phyloP scores from a whole-genome alignment of 2,329 filamentous ascomycete species.

The Zymoseptoria ardabiliae region DNA sequence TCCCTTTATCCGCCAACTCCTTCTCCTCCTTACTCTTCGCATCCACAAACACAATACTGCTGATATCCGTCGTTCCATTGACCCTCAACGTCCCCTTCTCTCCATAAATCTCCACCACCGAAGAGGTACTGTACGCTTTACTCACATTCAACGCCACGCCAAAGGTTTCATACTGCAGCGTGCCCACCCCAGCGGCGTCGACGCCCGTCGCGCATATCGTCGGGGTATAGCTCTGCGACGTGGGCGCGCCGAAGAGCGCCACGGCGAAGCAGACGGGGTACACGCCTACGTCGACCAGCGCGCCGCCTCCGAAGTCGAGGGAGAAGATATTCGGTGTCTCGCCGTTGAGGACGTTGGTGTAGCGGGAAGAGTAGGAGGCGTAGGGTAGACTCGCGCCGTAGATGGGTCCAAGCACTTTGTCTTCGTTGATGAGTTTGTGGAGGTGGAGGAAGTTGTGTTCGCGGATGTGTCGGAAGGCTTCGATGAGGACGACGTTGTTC shows the following conservation, averaged over 20 bases:
- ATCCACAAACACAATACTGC: slow-evolving; percentile 35
- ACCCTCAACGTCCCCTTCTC: slow-evolving; percentile 41
- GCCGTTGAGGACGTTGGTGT: slow-evolving; percentile 41
- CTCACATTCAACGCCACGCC: slow-evolving; percentile 37
- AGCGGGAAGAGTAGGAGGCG: slow-evolving; percentile 40
- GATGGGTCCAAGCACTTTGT: slow-evolving; percentile 35
- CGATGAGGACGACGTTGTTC: slow-evolving; percentile 39
- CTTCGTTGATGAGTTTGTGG: slow-evolving; percentile 29
- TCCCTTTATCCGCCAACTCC: slow-evolving; percentile 32
- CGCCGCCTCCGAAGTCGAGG: slow-evolving; percentile 41
- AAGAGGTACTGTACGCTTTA: slow-evolving; percentile 40
- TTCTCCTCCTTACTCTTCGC: slow-evolving; percentile 37
- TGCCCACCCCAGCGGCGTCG: slow-evolving; percentile 40
- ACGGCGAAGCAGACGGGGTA: slow-evolving; percentile 43
- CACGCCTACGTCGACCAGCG: slow-evolving; percentile 43
- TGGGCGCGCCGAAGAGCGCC: slow-evolving; percentile 41
- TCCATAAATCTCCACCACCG: slow-evolving; percentile 42
- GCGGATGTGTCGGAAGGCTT: slow-evolving; percentile 45
- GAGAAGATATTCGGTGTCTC: slow-evolving; percentile 44
- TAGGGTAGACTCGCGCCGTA: slow-evolving; percentile 40
- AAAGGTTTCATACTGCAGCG: slow-evolving; percentile 39
- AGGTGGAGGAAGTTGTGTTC: slow-evolving; percentile 43
- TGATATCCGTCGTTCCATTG: slow-evolving; percentile 41
- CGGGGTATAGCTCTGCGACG: slow-evolving; percentile 36
- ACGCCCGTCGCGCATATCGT: slow-evolving; percentile 39